Conservation (phyloP, 495 filamentous ascomycete species). For the Penicillium egyptiacum region DNA sequence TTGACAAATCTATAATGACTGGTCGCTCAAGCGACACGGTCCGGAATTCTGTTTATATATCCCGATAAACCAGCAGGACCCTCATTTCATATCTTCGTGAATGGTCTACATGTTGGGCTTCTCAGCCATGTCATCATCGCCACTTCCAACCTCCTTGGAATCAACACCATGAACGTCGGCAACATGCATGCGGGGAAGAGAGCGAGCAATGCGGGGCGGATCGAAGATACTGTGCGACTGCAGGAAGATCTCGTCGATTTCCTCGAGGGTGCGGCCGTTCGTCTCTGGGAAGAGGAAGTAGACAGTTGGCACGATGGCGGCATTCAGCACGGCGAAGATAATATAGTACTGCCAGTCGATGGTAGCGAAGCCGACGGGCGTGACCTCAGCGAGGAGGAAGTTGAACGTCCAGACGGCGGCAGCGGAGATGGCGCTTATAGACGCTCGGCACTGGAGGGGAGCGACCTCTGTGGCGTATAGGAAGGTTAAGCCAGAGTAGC, state of each 20-base stretch:
- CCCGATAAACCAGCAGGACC: background rate
- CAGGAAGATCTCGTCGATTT: constrained; percentile 70
- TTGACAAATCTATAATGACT: background rate
- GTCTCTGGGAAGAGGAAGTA: constrained; percentile 62
- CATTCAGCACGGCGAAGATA: constrained; percentile 49
- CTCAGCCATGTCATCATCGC: background rate
- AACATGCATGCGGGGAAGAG: constrained; percentile 1
- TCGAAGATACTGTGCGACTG: constrained; percentile 34
- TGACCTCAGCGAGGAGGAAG: constrained; percentile 47
- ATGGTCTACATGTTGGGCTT: background rate
- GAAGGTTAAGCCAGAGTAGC: constrained; percentile 68
- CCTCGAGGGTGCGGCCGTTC: constrained; percentile 62
- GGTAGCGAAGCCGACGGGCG: constrained; percentile 43
- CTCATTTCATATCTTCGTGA: background rate
- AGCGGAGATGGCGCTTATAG: constrained; percentile 61
- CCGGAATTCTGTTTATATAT: background rate
- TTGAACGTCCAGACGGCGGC: constrained; percentile 63
- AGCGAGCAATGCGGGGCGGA: constrained; percentile 23
- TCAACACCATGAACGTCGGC: background rate
- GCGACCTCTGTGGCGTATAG: constrained; percentile 63
- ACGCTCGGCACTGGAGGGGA: constrained; percentile 63
- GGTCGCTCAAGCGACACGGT: background rate
- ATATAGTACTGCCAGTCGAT: constrained; percentile 51
- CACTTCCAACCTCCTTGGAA: background rate
- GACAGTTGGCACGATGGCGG: constrained; percentile 46